Evolutionary conservation across 345 rosid genomes (phyloP).

Genomic region (Excoecaria agallocha): DNA sequence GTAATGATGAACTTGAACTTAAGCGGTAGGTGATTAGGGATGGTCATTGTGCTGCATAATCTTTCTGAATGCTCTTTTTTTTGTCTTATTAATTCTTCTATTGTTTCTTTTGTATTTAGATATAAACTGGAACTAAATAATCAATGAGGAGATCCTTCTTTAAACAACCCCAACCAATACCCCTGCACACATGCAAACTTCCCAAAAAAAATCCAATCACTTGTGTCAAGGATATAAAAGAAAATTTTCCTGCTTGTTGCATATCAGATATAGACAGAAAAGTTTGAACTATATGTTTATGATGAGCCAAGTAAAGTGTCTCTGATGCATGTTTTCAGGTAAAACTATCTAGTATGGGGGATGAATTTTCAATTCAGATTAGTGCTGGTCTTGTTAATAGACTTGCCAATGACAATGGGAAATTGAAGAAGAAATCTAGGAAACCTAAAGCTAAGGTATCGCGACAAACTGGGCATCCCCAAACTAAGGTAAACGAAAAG

Average conservation of each 20-base stretch:
- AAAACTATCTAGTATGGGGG: constrained; percentile 46
- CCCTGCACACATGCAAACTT: too few species aligned
- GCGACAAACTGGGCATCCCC: constrained; percentile 31
- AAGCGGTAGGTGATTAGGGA: background rate
- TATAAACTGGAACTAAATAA: background rate
- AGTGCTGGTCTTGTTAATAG: constrained; percentile 64
- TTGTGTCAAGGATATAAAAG: background rate
- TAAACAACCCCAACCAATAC: too few species aligned
- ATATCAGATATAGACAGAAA: background rate
- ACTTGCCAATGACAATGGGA: constrained; percentile 47
- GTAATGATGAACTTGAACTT: background rate
- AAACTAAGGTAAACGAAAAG: constrained; percentile 43
- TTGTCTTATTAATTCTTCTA: background rate
- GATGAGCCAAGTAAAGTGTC: background rate
- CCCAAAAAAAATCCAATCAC: background rate
- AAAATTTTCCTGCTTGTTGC: background rate
- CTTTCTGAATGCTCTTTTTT: too few species aligned
- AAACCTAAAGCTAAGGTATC: constrained; percentile 53
- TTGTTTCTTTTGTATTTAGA: background rate
- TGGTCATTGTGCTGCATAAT: background rate
- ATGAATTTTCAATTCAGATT: constrained; percentile 61
- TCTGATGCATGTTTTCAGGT: constrained; percentile 12
- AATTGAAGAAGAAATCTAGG: constrained; percentile 59
- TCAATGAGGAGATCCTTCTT: background rate
- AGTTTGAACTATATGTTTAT: constrained; percentile 11